A percentile compares a stretch with the other conserved stretches of the same genome.
Evolutionary conservation across 257 asterid species (phyloP).

Genomic region (Linderniella brevidens): DNA sequence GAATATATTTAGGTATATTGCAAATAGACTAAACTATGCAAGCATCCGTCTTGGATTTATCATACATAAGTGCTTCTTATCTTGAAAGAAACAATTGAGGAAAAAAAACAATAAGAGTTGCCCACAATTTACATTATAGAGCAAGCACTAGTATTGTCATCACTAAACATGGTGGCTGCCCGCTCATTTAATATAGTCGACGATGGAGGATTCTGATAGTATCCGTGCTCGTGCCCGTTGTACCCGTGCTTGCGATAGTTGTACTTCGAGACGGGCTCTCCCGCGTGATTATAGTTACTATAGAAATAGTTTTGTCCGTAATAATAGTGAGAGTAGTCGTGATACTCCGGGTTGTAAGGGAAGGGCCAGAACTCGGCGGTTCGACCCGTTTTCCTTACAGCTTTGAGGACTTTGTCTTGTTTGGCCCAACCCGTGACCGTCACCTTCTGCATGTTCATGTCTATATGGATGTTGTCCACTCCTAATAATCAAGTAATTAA

Average conservation of each 20-base stretch:
- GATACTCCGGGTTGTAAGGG: slow-evolving; percentile 56
- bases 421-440: slow-evolving; percentile 52
- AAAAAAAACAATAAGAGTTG: too few relatives aligned
- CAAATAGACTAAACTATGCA: too few relatives aligned
- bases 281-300: background rate
- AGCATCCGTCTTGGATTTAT: too few relatives aligned
- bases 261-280: slow-evolving; percentile 22
- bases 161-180: slow-evolving; percentile 40
- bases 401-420: slow-evolving; percentile 39
- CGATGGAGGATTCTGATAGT: slow-evolving; percentile 37
- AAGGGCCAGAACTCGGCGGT: slow-evolving; percentile 63
- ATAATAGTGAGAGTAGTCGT: slow-evolving; percentile 27
- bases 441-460: slow-evolving; percentile 59
- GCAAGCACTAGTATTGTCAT: slow-evolving; percentile 56
- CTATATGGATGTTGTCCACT: slow-evolving; percentile 42
- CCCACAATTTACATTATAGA: slow-evolving; percentile 32
- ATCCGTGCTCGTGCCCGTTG: slow-evolving; percentile 40
- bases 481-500: slow-evolving; percentile 19
- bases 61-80: too few relatives aligned
- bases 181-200: slow-evolving; percentile 19
- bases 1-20: too few relatives aligned
- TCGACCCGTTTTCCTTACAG: slow-evolving; percentile 41
- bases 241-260: slow-evolving; percentile 47
- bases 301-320: slow-evolving; percentile 10
- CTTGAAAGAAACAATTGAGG: too few relatives aligned